phyloP scores from a whole-genome alignment of 1,284 basidiomycete genomes.

The Neotropicomus parvogracilis region DNA sequence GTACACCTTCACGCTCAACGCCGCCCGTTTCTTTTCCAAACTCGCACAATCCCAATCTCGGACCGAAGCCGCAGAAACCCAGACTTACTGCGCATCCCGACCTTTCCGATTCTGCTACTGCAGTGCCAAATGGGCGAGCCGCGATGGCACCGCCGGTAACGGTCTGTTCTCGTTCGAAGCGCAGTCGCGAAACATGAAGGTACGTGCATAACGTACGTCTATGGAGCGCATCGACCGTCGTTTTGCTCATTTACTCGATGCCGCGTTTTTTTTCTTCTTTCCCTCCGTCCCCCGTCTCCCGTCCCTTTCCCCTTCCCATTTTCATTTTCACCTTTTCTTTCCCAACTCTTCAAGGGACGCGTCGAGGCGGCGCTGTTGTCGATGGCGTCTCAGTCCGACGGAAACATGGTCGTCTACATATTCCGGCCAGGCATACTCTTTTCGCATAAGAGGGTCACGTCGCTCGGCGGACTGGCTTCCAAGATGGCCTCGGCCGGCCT shows the following conservation, averaged over 20 bases:
- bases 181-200: conserved; percentile 26
- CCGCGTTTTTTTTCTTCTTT: no score
- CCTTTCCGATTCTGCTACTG: conserved; percentile 29
- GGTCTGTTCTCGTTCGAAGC: conserved; percentile 19
- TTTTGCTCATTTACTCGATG: no score
- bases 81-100: not conserved
- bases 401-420: conserved; percentile 12
- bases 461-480: conserved; percentile 20
- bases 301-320: no score
- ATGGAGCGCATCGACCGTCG: not conserved
- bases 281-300: no score
- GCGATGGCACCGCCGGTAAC: conserved; percentile 12
- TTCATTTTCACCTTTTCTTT: not conserved
- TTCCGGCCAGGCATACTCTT: conserved; percentile 25
- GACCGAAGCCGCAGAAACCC: not conserved
- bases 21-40: conserved; percentile 22
- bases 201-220: not conserved
- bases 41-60: conserved; percentile 12
- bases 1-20: conserved; percentile 26
- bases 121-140: conserved; percentile 25
- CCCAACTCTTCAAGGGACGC: conserved; percentile 24
- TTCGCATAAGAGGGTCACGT: conserved; percentile 13
- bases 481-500: conserved; percentile 21
- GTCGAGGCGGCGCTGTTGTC: conserved; percentile 21
- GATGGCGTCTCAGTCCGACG: conserved; percentile 15